Conservation (phyloP, 2,329 filamentous ascomycete genomes). For the Elsinoe australis region DNA sequence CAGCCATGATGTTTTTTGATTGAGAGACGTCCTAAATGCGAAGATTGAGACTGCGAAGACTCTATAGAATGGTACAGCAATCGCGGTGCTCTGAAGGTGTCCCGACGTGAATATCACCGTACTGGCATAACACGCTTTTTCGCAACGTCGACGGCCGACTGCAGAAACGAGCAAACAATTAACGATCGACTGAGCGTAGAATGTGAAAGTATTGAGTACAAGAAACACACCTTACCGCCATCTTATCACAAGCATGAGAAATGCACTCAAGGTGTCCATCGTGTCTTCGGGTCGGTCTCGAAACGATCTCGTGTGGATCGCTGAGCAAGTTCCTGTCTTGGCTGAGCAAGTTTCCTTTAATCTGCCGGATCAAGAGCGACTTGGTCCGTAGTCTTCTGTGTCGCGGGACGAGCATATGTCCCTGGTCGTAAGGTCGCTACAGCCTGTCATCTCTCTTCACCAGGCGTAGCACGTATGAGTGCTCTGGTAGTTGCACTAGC, state of each 20-base stretch:
- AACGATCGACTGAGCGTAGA: too few relatives aligned
- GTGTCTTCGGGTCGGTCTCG: not conserved
- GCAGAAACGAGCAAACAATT: too few relatives aligned
- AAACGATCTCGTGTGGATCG: conserved; percentile 9
- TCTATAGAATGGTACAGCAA: too few relatives aligned
- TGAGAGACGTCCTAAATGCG: too few relatives aligned
- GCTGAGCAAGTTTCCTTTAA: conserved; percentile 15
- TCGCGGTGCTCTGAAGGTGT: too few relatives aligned
- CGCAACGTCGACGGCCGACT: too few relatives aligned
- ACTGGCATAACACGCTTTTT: too few relatives aligned
- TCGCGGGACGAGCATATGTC: not conserved
- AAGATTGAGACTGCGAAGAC: too few relatives aligned
- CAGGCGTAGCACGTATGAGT: too few relatives aligned
- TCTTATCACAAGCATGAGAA: conserved; percentile 1
- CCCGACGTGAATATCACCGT: too few relatives aligned
- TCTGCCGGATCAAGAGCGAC: not conserved
- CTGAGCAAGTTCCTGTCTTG: conserved; percentile 17
- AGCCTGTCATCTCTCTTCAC: not conserved
- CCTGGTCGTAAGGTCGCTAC: not conserved
- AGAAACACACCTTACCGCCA: conserved; percentile 6
- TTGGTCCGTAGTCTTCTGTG: not conserved
- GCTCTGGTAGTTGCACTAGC: too few relatives aligned
- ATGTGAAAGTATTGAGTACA: not conserved
- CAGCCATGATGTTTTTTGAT: not conserved
- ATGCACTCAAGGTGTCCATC: not conserved